Evolutionary conservation across 2,329 filamentous ascomycete genomes (phyloP), one percentile per base, ranked within the genome.

Genomic region (Fusarium aywerte): DNA sequence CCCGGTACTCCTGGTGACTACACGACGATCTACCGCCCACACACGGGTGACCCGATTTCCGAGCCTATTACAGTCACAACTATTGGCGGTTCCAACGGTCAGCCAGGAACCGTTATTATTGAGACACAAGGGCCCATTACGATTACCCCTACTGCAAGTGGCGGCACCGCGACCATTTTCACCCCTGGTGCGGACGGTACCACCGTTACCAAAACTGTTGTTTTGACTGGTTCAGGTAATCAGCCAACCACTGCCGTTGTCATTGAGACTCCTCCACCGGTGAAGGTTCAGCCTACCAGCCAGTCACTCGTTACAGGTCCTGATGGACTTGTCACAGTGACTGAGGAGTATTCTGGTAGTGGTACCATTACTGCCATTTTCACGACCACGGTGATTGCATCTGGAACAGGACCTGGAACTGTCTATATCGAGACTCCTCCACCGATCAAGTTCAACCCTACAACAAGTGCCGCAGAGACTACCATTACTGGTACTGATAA

Each of bases 31-130:
- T 67, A 68, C n/a, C 51, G 59, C 20, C 65, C 65, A 3, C 65
- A 67, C 8, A 55, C 42, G 3, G 65, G 64, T 3, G 38, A 43
- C 3, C 64, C 49, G 10, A 67, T 67, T 20, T 50, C 58, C 8
- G 43, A 58, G 31, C 64, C 64, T 9, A 56, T 67, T 7, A 67
- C 64, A 5, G 43, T 67, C 33, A 67, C 58, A 42, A 65, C 60
- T 10, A 65, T 64, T 7, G 39, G 31, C 16, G 60, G 60, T 23
- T 59, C 57, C n/a, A 62, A 58, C 4, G 63, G 62, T 6, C 57
- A 66, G n/a, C 57, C 63, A 11, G 64, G 64, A n/a, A 67, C 64
- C 4, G 57, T 67, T 16, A 50, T 67, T 18, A 68, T 67, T 31
- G 64, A 67, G 44, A 67, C 64, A 32, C 64, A 67, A 29, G 58